Evolutionary conservation across 2,329 filamentous ascomycete species (phyloP).

Genomic region (Fragosphaeria purpurea): DNA sequence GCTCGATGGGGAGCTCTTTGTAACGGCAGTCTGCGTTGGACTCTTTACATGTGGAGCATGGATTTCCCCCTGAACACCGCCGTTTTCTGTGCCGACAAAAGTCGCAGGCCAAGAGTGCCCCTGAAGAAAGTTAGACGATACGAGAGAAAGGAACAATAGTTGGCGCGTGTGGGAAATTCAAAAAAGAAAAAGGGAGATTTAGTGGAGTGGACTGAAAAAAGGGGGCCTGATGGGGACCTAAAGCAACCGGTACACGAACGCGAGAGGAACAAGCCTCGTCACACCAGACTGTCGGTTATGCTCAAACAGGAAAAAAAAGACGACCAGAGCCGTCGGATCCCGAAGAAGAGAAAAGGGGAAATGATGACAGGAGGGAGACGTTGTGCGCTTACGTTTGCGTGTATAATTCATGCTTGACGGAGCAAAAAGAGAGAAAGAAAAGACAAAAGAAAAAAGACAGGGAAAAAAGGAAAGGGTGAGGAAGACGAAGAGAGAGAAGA

Average conservation of each 20-base stretch:
- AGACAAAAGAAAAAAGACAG: neutral
- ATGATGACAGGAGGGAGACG: neutral
- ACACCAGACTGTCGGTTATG: no score
- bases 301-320: neutral
- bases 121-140: conserved; percentile 14
- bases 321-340: neutral
- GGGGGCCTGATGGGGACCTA: neutral
- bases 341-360: neutral
- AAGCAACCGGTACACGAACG: no score
- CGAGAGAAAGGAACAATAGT: no score
- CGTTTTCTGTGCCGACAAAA: conserved; percentile 30
- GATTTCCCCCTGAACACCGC: conserved; percentile 27
- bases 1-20: conserved; percentile 25
- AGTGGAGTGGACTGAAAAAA: neutral
- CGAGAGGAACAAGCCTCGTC: no score
- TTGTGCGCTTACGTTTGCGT: conserved; percentile 22
- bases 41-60: conserved; percentile 28
- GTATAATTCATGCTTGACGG: conserved; percentile 23
- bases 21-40: conserved; percentile 29
- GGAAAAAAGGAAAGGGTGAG: neutral
- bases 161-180: no score
- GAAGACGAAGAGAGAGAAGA: neutral
- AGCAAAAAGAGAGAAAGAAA: neutral
- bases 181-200: neutral
- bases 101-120: conserved; percentile 30